Conservation (phyloP, 2,329 filamentous ascomycete genomes). For the Venturia carpophila region DNA sequence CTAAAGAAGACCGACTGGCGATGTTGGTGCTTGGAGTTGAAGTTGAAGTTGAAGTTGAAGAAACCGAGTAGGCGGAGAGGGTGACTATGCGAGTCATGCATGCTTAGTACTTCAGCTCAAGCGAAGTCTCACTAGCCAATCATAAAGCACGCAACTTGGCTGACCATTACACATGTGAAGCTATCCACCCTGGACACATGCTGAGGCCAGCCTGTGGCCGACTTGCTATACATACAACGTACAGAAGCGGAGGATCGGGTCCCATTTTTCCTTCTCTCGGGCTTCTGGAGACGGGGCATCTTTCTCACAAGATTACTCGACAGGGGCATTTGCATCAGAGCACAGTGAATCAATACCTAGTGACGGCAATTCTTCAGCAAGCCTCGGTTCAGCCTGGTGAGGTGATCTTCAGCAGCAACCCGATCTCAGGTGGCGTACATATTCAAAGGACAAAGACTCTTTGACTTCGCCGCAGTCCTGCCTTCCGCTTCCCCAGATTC, state of each 20-base stretch:
- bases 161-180: background rate
- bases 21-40: no score
- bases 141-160: background rate
- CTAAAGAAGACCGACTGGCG: no score
- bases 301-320: conserved; percentile 3
- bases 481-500: conserved; percentile 5
- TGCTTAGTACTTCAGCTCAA: no score
- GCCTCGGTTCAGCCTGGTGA: background rate
- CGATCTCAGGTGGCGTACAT: background rate
- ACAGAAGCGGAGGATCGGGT: background rate
- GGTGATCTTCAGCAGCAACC: background rate
- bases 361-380: background rate
- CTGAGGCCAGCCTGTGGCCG: no score
- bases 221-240: background rate
- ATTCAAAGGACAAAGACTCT: background rate
- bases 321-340: background rate
- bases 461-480: background rate
- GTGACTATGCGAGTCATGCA: no score
- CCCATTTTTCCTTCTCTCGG: conserved; percentile 1
- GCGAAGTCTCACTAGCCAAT: background rate
- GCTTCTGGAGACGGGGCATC: background rate
- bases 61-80: no score
- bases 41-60: no score
- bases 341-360: background rate
- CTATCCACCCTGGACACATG: background rate